Evolutionary conservation across 768 basidiomycete species (phyloP).

Genomic region (Stropharia rugosoannulata): DNA sequence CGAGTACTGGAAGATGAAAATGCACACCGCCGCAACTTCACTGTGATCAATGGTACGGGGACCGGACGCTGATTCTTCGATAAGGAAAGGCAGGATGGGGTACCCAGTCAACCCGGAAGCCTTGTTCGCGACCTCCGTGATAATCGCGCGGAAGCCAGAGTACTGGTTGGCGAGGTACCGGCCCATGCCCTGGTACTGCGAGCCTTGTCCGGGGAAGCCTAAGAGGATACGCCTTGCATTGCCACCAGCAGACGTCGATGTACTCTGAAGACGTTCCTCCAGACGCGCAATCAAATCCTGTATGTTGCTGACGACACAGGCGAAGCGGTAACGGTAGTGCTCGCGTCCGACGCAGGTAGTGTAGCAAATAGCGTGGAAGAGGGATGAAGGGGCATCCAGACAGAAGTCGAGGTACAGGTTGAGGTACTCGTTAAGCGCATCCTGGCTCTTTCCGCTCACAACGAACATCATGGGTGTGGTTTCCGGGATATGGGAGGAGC

Average conservation of each 20-base stretch:
- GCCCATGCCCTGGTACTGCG: conserved; percentile 37
- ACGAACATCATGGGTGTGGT: conserved; percentile 27
- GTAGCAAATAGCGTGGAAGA: conserved; percentile 33
- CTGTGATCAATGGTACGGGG: conserved; percentile 26
- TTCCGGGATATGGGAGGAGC: conserved; percentile 13
- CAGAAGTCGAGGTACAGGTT: conserved; percentile 32
- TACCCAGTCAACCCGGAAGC: conserved; percentile 26
- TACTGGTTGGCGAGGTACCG: conserved; percentile 27
- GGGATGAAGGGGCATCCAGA: conserved; percentile 15
- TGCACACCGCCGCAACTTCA: conserved; percentile 33
- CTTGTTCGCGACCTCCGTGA: conserved; percentile 23
- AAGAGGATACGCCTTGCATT: conserved; percentile 25
- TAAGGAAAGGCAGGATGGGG: conserved; percentile 27
- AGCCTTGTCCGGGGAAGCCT: conserved; percentile 37
- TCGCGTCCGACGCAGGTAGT: conserved; percentile 35
- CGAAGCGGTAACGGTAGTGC: conserved; percentile 31
- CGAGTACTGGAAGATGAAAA: conserved; percentile 36
- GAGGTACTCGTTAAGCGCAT: conserved; percentile 27
- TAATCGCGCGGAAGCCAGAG: conserved; percentile 26
- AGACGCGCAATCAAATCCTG: conserved; percentile 30
- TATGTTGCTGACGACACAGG: conserved; percentile 29
- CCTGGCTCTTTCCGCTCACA: conserved; percentile 32
- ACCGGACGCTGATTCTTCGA: conserved; percentile 22
- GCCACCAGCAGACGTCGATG: conserved; percentile 6
- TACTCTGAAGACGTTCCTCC: conserved; percentile 22